Conservation (phyloP, 148 eudicot genomes). For the Camellia japonica region DNA sequence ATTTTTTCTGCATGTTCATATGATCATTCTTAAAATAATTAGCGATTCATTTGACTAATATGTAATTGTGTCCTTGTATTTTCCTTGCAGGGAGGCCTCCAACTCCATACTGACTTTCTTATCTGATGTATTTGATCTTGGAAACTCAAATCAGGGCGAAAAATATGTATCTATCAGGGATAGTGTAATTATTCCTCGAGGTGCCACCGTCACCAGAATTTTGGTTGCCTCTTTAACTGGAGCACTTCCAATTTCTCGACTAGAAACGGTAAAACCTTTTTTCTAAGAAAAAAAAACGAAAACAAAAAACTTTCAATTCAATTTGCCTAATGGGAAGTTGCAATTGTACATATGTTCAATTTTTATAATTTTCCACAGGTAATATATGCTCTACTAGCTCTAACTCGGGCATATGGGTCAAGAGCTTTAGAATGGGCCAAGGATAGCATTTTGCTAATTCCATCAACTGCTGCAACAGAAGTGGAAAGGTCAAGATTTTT, state of each 20-base stretch:
- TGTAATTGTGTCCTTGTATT: conserved; percentile 1
- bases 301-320: background rate
- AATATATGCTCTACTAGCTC: conserved; percentile 64
- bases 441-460: conserved; percentile 64
- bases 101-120: conserved; percentile 88
- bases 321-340: background rate
- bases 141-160: conserved; percentile 56
- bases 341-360: background rate
- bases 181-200: conserved; percentile 77
- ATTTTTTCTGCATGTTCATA: background rate
- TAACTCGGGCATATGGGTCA: conserved; percentile 63
- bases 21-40: background rate
- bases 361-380: conserved; percentile 44
- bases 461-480: conserved; percentile 79
- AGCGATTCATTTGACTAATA: background rate
- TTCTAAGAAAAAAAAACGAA: background rate
- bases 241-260: conserved; percentile 89
- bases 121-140: conserved; percentile 85
- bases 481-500: conserved; percentile 67
- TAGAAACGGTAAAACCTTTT: conserved; percentile 62
- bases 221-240: conserved; percentile 85
- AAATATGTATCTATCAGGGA: conserved; percentile 66
- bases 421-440: conserved; percentile 86
- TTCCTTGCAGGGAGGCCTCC: conserved; percentile 91
- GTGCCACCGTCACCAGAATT: conserved; percentile 73